A percentile compares a stretch with the other conserved stretches of the same genome.
phyloP scores from a whole-genome alignment of 2,329 filamentous ascomycete species.

The Gremmenia infestans region DNA sequence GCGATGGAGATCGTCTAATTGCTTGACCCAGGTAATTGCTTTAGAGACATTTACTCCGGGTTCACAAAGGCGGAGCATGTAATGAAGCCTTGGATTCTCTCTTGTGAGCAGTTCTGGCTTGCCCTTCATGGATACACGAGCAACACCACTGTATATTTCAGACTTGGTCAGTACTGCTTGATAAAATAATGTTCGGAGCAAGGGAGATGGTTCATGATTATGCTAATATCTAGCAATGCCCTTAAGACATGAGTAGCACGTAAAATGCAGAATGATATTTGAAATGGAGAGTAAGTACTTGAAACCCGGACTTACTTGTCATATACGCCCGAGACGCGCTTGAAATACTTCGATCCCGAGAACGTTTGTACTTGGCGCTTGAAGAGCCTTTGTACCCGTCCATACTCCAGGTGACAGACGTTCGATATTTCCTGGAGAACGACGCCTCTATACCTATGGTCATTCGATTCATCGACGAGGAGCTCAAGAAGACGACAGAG shows the following conservation, averaged over 20 bases:
- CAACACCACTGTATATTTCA: slow-evolving; percentile 12
- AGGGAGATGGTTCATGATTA: no score
- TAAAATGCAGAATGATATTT: no score
- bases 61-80: slow-evolving; percentile 42
- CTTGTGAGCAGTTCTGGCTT: slow-evolving; percentile 37
- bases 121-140: slow-evolving; percentile 37
- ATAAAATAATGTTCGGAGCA: no score
- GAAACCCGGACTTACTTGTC: slow-evolving; percentile 26
- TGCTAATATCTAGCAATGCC: no score
- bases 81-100: slow-evolving; percentile 38
- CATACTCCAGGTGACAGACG: slow-evolving; percentile 40
- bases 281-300: no score
- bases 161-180: no score
- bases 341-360: slow-evolving; percentile 38
- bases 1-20: slow-evolving; percentile 36
- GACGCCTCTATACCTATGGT: slow-evolving; percentile 31
- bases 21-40: slow-evolving; percentile 38
- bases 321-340: slow-evolving; percentile 33
- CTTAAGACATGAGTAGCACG: no score
- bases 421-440: slow-evolving; percentile 44
- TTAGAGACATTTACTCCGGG: slow-evolving; percentile 32
- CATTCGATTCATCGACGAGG: slow-evolving; percentile 21
- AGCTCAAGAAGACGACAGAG: slow-evolving; percentile 27
- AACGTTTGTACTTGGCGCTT: slow-evolving; percentile 37
- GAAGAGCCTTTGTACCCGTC: slow-evolving; percentile 34